Conservation (phyloP, 805 yeast genomes). For the Kuraishia capsulata region DNA sequence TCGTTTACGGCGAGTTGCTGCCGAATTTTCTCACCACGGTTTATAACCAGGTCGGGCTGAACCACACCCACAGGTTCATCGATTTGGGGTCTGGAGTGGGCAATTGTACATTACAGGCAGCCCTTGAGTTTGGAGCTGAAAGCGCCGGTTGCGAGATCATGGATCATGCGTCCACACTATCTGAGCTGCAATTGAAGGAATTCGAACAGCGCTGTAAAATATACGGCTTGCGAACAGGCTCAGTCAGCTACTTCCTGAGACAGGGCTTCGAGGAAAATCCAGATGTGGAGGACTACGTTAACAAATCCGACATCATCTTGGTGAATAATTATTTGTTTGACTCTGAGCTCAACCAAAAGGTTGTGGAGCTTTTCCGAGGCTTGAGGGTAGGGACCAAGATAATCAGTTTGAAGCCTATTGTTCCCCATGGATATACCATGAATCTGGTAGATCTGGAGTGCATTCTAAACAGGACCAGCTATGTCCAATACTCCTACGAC, state of each 20-base stretch:
- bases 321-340: conserved; percentile 83
- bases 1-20: conserved; percentile 84
- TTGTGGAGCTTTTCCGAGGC: conserved; percentile 54
- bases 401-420: conserved; percentile 70
- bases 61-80: conserved; percentile 51
- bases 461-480: conserved; percentile 55
- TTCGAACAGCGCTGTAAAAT: conserved; percentile 46
- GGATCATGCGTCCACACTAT: conserved; percentile 69
- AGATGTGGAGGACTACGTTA: conserved; percentile 42
- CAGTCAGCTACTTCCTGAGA: conserved; percentile 46
- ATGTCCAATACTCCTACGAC: conserved; percentile 54
- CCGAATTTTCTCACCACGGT: conserved; percentile 69
- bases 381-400: conserved; percentile 69
- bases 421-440: conserved; percentile 66
- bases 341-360: conserved; percentile 58
- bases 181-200: conserved; percentile 50
- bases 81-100: conserved; percentile 96
- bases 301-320: conserved; percentile 61
- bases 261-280: conserved; percentile 67
- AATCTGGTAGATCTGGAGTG: conserved; percentile 42
- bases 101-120: conserved; percentile 83
- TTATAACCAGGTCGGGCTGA: conserved; percentile 48
- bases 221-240: conserved; percentile 56
- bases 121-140: conserved; percentile 73
- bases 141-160: conserved; percentile 90